Evolutionary conservation across 192 early-diverging fungal genomes (phyloP).

Genomic region (Linnemannia zychae): DNA sequence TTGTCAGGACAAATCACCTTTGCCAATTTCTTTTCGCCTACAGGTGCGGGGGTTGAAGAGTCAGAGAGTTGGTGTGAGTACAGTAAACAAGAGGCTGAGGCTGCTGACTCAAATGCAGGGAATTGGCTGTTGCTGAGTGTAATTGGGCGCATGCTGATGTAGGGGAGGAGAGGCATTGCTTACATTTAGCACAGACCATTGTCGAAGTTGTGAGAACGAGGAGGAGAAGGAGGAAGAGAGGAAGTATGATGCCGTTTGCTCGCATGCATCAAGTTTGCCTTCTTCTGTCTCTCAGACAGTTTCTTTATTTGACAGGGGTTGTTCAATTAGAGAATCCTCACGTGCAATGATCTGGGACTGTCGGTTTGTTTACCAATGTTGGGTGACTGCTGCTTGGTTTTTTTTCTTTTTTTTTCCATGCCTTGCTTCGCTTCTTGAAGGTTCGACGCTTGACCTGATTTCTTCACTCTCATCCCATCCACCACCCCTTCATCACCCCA

Average conservation of each 20-base stretch:
- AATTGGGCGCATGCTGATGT: background rate
- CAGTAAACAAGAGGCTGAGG: background rate
- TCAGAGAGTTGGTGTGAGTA: background rate
- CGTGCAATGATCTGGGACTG: background rate
- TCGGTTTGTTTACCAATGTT: conserved; percentile 17
- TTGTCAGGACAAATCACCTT: conserved; percentile 73
- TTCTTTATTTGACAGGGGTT: conserved; percentile 21
- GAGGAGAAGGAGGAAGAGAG: conserved; percentile 3
- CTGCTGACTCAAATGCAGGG: too few species aligned
- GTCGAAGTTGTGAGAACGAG: background rate
- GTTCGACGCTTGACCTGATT: background rate
- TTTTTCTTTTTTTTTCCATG: conserved; percentile 41
- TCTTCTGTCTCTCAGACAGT: background rate
- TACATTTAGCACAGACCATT: conserved; percentile 71
- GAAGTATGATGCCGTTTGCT: background rate
- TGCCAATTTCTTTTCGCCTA: conserved; percentile 72
- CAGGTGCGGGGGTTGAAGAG: background rate
- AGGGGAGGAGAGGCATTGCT: background rate
- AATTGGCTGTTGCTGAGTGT: background rate
- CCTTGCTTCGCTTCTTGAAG: background rate
- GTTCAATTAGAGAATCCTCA: background rate
- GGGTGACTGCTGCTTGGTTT: conserved; percentile 18
- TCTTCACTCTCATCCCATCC: background rate
- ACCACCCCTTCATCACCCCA: background rate
- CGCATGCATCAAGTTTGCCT: conserved; percentile 1